Conservation (phyloP, 495 filamentous ascomycete species). For the Tuber calosporum region DNA sequence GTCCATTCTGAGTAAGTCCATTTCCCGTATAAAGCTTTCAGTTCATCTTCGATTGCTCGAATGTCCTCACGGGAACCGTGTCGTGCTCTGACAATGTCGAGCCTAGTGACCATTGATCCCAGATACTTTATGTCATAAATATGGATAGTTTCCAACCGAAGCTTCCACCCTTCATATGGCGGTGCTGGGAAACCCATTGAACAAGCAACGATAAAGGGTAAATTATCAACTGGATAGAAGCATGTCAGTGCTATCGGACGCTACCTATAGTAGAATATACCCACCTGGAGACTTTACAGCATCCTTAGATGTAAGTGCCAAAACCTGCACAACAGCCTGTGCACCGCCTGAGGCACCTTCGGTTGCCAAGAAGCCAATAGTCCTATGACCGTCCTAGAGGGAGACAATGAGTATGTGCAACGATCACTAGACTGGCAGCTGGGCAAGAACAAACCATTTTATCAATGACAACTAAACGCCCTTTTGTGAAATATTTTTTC, state of each 20-base stretch:
- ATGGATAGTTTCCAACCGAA: conserved; percentile 16
- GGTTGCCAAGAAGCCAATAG: conserved; percentile 33
- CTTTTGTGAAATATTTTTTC: conserved; percentile 64
- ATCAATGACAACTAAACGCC: conserved; percentile 61
- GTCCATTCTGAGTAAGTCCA: conserved; percentile 73
- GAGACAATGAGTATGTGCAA: conserved; percentile 6
- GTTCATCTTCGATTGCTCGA: conserved; percentile 51
- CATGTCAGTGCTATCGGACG: conserved; percentile 3
- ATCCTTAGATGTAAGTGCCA: conserved; percentile 28
- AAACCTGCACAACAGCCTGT: conserved; percentile 30
- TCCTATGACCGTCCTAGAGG: conserved; percentile 28
- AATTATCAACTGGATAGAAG: conserved; percentile 24
- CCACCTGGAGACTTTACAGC: conserved; percentile 22
- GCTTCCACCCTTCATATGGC: conserved; percentile 17
- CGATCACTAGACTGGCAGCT: conserved; percentile 2
- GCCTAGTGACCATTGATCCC: conserved; percentile 63
- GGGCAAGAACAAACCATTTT: conserved; percentile 25
- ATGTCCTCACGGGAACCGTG: conserved; percentile 47
- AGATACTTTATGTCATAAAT: conserved; percentile 55
- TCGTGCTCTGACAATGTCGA: conserved; percentile 50
- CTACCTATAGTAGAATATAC: background rate
- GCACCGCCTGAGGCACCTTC: conserved; percentile 26
- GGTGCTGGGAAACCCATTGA: conserved; percentile 14
- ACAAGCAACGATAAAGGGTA: conserved; percentile 30
- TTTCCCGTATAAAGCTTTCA: conserved; percentile 55